Evolutionary conservation across 306 rosid genomes (phyloP).

Genomic region (Fragaria vesca): DNA sequence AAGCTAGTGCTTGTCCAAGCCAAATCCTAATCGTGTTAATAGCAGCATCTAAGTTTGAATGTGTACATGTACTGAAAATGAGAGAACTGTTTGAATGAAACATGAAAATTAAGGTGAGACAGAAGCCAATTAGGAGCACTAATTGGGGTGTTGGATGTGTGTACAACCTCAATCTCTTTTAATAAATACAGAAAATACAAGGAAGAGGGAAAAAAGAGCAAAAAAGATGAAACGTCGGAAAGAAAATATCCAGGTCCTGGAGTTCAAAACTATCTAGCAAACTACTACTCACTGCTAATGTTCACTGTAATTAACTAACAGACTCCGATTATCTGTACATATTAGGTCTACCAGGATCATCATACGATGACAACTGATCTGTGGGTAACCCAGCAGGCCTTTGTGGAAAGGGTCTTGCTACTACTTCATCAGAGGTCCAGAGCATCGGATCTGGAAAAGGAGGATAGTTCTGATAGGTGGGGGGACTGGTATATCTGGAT

Average conservation of each 20-base stretch:
- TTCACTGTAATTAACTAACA: neutral
- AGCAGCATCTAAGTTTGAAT: neutral
- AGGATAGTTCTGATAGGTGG: constrained; percentile 28
- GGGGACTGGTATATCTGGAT: constrained; percentile 39
- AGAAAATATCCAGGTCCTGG: neutral
- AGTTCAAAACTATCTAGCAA: constrained; percentile 3
- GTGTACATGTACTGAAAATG: neutral
- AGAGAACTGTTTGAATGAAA: neutral
- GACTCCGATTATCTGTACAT: constrained; percentile 43
- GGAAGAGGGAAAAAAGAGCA: neutral
- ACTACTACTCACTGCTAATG: neutral
- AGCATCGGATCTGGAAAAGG: constrained; percentile 36
- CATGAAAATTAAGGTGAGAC: neutral
- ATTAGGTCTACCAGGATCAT: constrained; percentile 48
- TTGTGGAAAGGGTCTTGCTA: constrained; percentile 42
- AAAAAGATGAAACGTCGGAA: neutral
- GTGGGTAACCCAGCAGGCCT: constrained; percentile 37
- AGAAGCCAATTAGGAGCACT: neutral
- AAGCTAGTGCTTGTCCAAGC: no score
- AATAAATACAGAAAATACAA: neutral
- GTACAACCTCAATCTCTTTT: neutral
- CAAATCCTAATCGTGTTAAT: no score
- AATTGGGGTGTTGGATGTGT: neutral
- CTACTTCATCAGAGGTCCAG: constrained; percentile 37
- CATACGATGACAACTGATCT: constrained; percentile 38